Evolutionary conservation across 257 asterid species (phyloP), one percentile per base, ranked within the genome.

Genomic region (Mitragyna speciosa): DNA sequence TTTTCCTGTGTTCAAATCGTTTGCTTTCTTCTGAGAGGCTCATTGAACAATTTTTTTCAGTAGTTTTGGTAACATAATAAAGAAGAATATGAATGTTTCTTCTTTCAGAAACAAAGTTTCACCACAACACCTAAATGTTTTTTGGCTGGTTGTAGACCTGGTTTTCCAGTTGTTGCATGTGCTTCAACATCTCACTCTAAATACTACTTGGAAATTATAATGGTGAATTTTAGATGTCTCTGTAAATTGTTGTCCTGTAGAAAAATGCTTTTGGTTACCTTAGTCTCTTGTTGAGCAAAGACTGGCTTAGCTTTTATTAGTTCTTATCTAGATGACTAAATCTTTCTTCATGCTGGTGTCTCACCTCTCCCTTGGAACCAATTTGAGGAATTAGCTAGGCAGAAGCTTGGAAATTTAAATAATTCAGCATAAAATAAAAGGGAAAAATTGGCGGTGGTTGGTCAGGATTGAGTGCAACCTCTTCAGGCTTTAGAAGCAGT

Each of bases 401-500:
- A 79, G 83, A 92, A 86, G 76, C 69, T 59, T 76, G 87, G 76
- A 47, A 82, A 83, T 47, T 51, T 77, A 31, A 84, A 78, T 82
- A 80, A 76, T 72, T 56, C 84, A n/a, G 87, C 75, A n/a, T 88
- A 85, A 31, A 82, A 81, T 73, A 92, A 90, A 81, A 87, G 86
- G 86, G 84, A 91, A 77, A 91, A 85, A 79, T 56, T 96, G 87
- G 88, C 90, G 73, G 96, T 96, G 58, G 92, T 94, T 79, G 99
- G 99, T 72, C 99, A 92, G 85, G 95, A 96, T 79, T 91, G 91
- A 17, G 89, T 96, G 65, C 98, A 96, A 84, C 99, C 99, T 63
- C 98, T 96, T 72, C 90, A 94, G 89, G 99, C 99, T 89, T 96
- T 86, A 87, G 86, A 76, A 86, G 82, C 22, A 93, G 93, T 15